Percentiles rank a stretch among this genome's conserved stretches.
Conservation (phyloP, 2,329 filamentous ascomycete genomes). For the Penicillium sumatraense region DNA sequence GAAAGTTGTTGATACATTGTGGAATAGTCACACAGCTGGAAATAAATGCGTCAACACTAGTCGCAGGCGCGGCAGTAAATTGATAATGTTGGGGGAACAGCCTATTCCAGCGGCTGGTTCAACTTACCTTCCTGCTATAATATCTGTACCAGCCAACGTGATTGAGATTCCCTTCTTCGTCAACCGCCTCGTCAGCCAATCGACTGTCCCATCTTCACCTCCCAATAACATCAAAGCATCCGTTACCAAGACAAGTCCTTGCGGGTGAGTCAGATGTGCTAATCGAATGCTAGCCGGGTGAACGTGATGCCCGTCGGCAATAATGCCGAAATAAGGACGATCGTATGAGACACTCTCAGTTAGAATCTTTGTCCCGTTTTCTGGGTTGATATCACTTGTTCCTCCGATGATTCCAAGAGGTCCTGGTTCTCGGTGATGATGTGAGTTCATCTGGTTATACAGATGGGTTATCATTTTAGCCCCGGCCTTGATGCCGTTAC, state of each 20-base stretch:
- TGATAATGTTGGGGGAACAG: no score
- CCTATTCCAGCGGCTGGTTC: no score
- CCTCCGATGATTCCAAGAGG: constrained; percentile 13
- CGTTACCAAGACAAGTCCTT: constrained; percentile 19
- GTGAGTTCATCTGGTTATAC: constrained; percentile 19
- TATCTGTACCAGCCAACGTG: constrained; percentile 17
- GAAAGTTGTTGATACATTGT: constrained; percentile 81
- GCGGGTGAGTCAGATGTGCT: constrained; percentile 12
- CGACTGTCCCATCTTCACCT: constrained; percentile 17
- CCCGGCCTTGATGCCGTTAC: constrained; percentile 9
- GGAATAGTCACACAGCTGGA: constrained; percentile 61
- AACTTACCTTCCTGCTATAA: constrained; percentile 49
- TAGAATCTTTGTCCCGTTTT: constrained; percentile 20
- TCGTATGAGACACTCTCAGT: neutral
- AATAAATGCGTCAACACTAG: neutral
- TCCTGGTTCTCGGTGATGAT: constrained; percentile 20
- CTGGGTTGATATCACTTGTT: neutral
- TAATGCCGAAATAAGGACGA: constrained; percentile 22
- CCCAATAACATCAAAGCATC: constrained; percentile 22
- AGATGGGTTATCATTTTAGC: constrained; percentile 19
- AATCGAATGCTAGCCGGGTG: constrained; percentile 17
- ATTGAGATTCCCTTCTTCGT: constrained; percentile 17
- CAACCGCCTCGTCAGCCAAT: constrained; percentile 14
- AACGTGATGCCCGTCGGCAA: constrained; percentile 21
- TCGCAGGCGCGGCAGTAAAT: no score